Evolutionary conservation across 805 yeast genomes (phyloP), one percentile per base, ranked within the genome.

Genomic region (Candida methanosorbosa): DNA sequence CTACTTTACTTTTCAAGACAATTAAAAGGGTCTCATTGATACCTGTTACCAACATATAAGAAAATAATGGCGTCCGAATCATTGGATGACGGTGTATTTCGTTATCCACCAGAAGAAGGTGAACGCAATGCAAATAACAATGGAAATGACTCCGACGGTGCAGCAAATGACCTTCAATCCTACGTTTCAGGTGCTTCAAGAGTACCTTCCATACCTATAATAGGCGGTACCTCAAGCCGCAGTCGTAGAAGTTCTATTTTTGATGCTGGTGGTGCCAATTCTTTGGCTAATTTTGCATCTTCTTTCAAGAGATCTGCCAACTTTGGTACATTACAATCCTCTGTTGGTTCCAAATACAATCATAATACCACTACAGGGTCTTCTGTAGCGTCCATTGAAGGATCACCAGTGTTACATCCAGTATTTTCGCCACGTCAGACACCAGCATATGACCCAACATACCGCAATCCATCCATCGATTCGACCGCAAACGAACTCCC

Each of bases 181-280:
- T n/a, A n/a, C n/a, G n/a, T n/a, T n/a, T n/a, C n/a, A n/a, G n/a
- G n/a, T n/a, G n/a, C n/a, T n/a, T n/a, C n/a, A n/a, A n/a, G 19
- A 13, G 33, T 30, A 4, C 29, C 29, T 9, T 25, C 34, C 3
- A 24, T 32, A 5, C 29, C 29, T 4, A 32, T 24, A 11, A 8
- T 32, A 13, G 18, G 2, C 23, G 15, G 19, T 15, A 18, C 12
- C 4, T 15, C 14, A 26, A 14, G 28, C 12, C 9, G 30, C 5
- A 32, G 39, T 7, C 38, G 64, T 33, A 38, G 64, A 34, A 39
- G 56, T n/a, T 58, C 64, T 0, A 33, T 59, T 5, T 36, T 61
- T 20, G 64, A 61, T 36, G 40, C 41, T 14, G 66, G 65, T 2
- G 67, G 66, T 1, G 57, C 49, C 8, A 52, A 59, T 35, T 59